Percentiles rank a stretch among this genome's conserved stretches.
Evolutionary conservation across 176 grass and related monocot species (phyloP).

Genomic region (Cocos nucifera): DNA sequence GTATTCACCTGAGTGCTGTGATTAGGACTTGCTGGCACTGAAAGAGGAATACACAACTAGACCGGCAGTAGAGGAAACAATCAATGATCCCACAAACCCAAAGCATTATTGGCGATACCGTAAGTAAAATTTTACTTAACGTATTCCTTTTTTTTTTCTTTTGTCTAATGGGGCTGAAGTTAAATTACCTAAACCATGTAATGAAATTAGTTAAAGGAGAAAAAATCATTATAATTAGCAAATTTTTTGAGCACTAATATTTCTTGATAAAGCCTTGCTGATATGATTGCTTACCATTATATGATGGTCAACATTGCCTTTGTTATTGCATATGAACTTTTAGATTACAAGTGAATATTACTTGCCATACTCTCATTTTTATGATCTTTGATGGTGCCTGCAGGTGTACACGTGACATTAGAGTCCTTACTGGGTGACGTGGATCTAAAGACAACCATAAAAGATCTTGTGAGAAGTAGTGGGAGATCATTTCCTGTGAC

Average conservation of each 20-base stretch:
- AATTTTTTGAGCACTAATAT: no score
- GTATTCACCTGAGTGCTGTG: constrained; percentile 9
- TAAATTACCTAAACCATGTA: no score
- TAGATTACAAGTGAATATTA: no score
- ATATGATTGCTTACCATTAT: no score
- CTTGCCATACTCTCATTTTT: neutral
- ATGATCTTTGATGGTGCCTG: constrained; percentile 19
- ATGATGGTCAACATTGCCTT: no score
- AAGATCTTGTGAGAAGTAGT: constrained; percentile 60
- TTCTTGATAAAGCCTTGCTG: no score
- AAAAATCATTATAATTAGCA: no score
- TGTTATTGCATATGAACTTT: no score
- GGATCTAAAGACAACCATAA: constrained; percentile 61
- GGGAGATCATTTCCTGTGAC: constrained; percentile 65
- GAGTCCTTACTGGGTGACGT: constrained; percentile 68
- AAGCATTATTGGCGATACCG: constrained; percentile 99
- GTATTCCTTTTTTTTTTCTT: neutral
- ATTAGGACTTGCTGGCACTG: constrained; percentile 86
- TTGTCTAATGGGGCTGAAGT: no score
- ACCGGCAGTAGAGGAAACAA: constrained; percentile 86
- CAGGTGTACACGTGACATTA: constrained; percentile 82
- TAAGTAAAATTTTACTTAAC: constrained; percentile 30
- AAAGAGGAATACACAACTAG: constrained; percentile 88
- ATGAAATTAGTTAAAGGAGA: no score
- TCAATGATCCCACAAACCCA: constrained; percentile 97